Percentiles rank a stretch among this genome's conserved stretches.
Evolutionary conservation across 2,329 filamentous ascomycete species (phyloP).

Genomic region (Raffaelea albimanens): DNA sequence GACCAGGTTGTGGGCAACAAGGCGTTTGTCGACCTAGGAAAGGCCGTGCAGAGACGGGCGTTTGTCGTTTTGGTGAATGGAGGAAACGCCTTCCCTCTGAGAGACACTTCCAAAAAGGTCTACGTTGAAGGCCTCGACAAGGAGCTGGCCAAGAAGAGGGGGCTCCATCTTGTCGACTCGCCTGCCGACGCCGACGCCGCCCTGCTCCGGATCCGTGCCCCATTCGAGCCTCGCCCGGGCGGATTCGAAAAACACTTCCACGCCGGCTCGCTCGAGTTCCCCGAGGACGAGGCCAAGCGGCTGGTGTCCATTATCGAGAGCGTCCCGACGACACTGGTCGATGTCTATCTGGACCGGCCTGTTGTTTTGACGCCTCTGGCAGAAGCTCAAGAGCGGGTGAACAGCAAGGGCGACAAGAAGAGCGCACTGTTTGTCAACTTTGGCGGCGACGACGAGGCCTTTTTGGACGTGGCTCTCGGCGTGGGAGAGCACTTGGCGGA

Average conservation of each 20-base stretch:
- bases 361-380: conserved; percentile 24
- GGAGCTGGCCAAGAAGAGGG: not conserved
- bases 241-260: conserved; percentile 30
- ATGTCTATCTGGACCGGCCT: conserved; percentile 33
- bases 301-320: conserved; percentile 25
- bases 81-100: not conserved
- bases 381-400: not conserved
- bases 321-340: conserved; percentile 27
- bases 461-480: conserved; percentile 33
- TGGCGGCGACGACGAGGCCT: conserved; percentile 21
- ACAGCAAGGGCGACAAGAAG: not conserved
- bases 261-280: conserved; percentile 19
- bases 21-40: conserved; percentile 28
- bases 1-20: conserved; percentile 31
- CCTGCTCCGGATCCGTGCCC: conserved; percentile 27
- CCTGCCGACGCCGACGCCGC: conserved; percentile 30
- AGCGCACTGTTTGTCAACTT: conserved; percentile 24
- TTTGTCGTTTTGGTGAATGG: not conserved
- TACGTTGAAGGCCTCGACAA: conserved; percentile 4
- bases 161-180: conserved; percentile 19
- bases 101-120: conserved; percentile 8
- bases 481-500: conserved; percentile 16
- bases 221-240: conserved; percentile 29
- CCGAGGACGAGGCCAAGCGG: not conserved
- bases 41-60: conserved; percentile 22